phyloP scores from a whole-genome alignment of 1,284 basidiomycete species.

The Heterobasidion occidentale region DNA sequence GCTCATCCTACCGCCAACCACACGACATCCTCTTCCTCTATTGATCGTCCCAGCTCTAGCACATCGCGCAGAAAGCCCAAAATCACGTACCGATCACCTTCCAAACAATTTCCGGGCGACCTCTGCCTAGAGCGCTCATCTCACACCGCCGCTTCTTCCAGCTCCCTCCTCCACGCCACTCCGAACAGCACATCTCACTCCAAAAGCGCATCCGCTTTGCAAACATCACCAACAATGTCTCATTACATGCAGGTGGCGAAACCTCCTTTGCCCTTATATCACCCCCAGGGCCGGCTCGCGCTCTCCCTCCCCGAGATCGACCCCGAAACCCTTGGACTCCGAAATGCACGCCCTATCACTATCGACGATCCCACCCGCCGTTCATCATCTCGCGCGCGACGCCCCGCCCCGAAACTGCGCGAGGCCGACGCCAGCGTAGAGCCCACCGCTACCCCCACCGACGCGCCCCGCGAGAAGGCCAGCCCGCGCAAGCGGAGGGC shows the following conservation, averaged over 20 bases:
- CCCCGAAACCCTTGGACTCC: slow-evolving; percentile 41
- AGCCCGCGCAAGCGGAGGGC: slow-evolving; percentile 27
- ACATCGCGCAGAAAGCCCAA: too few relatives aligned
- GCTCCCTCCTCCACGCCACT: slow-evolving; percentile 1
- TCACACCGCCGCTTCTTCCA: slow-evolving; percentile 1
- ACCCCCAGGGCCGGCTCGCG: slow-evolving; percentile 57
- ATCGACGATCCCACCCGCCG: slow-evolving; percentile 27
- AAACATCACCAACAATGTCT: not conserved
- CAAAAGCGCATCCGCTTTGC: not conserved
- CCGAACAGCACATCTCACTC: not conserved
- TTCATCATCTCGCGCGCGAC: slow-evolving; percentile 39
- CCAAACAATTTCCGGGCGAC: slow-evolving; percentile 12
- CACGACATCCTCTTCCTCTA: too few relatives aligned
- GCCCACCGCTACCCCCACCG: slow-evolving; percentile 4
- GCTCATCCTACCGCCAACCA: too few relatives aligned
- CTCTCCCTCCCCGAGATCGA: slow-evolving; percentile 61
- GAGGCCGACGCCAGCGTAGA: slow-evolving; percentile 31
- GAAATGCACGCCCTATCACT: slow-evolving; percentile 21
- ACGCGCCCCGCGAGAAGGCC: slow-evolving; percentile 7
- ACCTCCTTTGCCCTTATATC: slow-evolving; percentile 61
- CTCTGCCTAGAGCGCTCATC: slow-evolving; percentile 12
- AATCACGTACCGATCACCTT: slow-evolving; percentile 24
- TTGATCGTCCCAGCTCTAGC: too few relatives aligned
- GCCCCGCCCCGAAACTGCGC: slow-evolving; percentile 44
- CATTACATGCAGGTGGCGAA: slow-evolving; percentile 11